Base-by-base conservation (phyloP, 129 eudicot species). In the Artemisia argyi region DNA sequence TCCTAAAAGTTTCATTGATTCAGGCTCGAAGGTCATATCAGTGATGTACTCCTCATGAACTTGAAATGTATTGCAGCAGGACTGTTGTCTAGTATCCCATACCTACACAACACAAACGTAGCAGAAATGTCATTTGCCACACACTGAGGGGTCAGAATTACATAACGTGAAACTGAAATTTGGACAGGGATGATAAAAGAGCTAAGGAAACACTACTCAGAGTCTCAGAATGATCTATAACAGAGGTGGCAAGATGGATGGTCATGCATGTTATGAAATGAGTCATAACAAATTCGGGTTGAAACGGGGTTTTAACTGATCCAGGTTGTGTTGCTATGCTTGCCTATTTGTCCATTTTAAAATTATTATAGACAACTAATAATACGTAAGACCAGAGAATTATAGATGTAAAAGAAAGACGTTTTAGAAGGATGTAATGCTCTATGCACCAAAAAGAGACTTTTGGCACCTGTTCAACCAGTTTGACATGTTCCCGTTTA, bases 21-120 rank as follows among this genome's bases (percentile, higher is more conserved):
- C 99, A 18, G 97, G 79, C 28, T 94, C 99, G 76, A 84, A 83
- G 74, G 99, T 88, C 67, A 95, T 90, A 76, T 95, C 99, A 75
- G 99, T 88, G 74, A 95, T 86, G 80, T 88, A 95, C 68, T 95
- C 99, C 75, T 88, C 96, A 28, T 95, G 99, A 58, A 79, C 94
- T 69, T 80, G 66, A 81, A 88, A 95, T 18, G 96, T 30, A 71
- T 83, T 86, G 76, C 91, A 84, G 82, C 96, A 95, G 17, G 99
- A 58, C 26, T 85, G 99, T 74, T 95, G 99, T 62, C 99, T 81
- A 30, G 99, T 95, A 76, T 95, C 99, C 99, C 99, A 95, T 17
- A 90, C 96, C 98, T 93, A 75, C 68, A 44, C 63, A 52, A 56
- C 4, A 54, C 47, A 77, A 35, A 78, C 19, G 28, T 9, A 16